Percentiles rank a stretch among this genome's conserved stretches.
These are phyloP conservation scores for Alternaria panax DNA, from an alignment of 2,329 filamentous ascomycete species.

Conservation along the genomic window DNA sequence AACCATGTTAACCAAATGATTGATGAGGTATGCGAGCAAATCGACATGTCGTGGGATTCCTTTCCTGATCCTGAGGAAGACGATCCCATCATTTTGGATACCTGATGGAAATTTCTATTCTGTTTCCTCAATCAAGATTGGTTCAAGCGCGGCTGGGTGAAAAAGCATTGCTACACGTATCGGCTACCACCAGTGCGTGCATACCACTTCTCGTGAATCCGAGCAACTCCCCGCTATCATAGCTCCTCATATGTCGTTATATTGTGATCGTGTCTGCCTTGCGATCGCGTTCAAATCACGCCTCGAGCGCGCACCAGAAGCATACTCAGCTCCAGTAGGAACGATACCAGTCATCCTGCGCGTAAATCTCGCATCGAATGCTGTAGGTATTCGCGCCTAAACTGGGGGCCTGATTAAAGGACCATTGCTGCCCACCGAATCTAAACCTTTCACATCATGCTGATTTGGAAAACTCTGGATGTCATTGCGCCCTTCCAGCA, in stretches of 20 bases:
- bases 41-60: not conserved
- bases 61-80: not conserved
- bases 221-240: too few species aligned
- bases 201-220: too few species aligned
- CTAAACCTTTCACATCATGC: not conserved
- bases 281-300: too few species aligned
- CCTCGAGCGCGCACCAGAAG: too few species aligned
- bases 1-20: slow-evolving; percentile 11
- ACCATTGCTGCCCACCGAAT: not conserved
- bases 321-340: too few species aligned
- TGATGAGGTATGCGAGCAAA: not conserved
- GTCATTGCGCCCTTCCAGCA: not conserved
- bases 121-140: slow-evolving; percentile 2
- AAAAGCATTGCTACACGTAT: not conserved
- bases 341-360: not conserved
- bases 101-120: slow-evolving; percentile 10
- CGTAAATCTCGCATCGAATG: not conserved
- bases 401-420: not conserved
- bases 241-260: too few species aligned
- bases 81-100: not conserved
- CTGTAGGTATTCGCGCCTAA: not conserved
- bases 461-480: not conserved
- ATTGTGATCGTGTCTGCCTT: too few species aligned
- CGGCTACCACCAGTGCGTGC: too few species aligned
- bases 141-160: slow-evolving; percentile 22